Percentiles rank a stretch among this genome's conserved stretches.
Evolutionary conservation across 2,329 filamentous ascomycete genomes (phyloP).

Genomic region (Hypocreales sp.): DNA sequence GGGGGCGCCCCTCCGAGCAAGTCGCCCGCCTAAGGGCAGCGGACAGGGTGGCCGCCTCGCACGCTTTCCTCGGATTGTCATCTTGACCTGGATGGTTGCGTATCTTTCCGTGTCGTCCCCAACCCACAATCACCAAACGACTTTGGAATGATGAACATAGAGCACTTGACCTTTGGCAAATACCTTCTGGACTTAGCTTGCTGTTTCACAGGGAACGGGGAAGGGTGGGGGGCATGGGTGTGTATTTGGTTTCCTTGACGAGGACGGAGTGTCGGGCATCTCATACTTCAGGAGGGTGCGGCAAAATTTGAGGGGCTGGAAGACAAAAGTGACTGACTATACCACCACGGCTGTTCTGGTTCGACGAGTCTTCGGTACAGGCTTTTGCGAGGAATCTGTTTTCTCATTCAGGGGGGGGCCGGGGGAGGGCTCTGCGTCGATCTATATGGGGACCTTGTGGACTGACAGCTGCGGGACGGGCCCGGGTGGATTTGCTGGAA

Average conservation of each 20-base stretch:
- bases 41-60: neutral
- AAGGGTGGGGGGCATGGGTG: constrained; percentile 11
- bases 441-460: constrained; percentile 2
- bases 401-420: constrained; percentile 16
- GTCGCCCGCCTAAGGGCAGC: constrained; percentile 34
- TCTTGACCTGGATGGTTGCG: constrained; percentile 7
- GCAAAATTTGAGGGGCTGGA: constrained; percentile 19
- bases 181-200: constrained; percentile 25
- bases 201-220: constrained; percentile 21
- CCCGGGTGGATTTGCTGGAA: constrained; percentile 24
- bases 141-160: constrained; percentile 29
- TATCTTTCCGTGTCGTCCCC: constrained; percentile 11
- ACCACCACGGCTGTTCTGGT: constrained; percentile 20
- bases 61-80: constrained; percentile 11
- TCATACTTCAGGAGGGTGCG: constrained; percentile 15
- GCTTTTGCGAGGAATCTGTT: constrained; percentile 13
- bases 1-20: constrained; percentile 39
- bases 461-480: constrained; percentile 6
- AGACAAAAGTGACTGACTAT: constrained; percentile 27
- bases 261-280: constrained; percentile 23
- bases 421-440: constrained; percentile 4
- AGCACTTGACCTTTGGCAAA: constrained; percentile 28
- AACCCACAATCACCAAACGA: constrained; percentile 11
- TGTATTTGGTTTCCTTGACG: constrained; percentile 20
- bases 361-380: constrained; percentile 16